Base-by-base conservation (phyloP, 805 yeast genomes). In the Candida koratica region DNA sequence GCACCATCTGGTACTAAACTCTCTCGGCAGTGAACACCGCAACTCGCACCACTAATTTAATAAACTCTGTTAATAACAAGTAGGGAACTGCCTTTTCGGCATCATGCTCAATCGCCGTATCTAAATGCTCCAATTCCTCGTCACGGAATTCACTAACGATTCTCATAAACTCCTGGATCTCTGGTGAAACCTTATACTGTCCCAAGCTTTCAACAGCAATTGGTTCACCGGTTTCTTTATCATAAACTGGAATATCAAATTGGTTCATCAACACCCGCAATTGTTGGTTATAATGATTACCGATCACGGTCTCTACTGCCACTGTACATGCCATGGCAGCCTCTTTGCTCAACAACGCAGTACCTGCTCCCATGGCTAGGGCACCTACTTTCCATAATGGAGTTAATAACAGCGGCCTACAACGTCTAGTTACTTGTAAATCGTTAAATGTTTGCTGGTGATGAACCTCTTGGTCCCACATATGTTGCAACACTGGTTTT, bases 311-410 rank as follows among this genome's bases (percentile, higher is more conserved):
- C 60, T 93, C 98, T 2, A 93, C 97, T 0, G 97, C 97, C 42
- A 89, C 97, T 0, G 98, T 93, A 57, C 98, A 93, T 1, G 98
- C 97, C 98, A 93, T 93, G 2, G 98, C 97, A 2, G 96, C 97
- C 55, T 90, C 96, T 52, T 87, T 86, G 12, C 96, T 82, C 44
- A 88, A 60, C 36, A 84, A 49, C 0, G 96, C 97, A 0, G 97
- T 93, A 1, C 81, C 83, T 1, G 78, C 77, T 3, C 98, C 98
- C 66, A 93, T 69, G 0, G 80, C 79, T 33, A 83, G 69, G 0
- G 98, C 97, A 3, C 97, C 97, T 0, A 75, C 59, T 55, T 84
- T 88, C 98, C 98, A 93, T 1, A 86, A 51, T 1, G 98, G 98
- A 0, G 97, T 89, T 26, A 93, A 60, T 11, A 93, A 50, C 0